Conservation (phyloP, 2,329 filamentous ascomycete species). For the Hypoxylon sp. region DNA sequence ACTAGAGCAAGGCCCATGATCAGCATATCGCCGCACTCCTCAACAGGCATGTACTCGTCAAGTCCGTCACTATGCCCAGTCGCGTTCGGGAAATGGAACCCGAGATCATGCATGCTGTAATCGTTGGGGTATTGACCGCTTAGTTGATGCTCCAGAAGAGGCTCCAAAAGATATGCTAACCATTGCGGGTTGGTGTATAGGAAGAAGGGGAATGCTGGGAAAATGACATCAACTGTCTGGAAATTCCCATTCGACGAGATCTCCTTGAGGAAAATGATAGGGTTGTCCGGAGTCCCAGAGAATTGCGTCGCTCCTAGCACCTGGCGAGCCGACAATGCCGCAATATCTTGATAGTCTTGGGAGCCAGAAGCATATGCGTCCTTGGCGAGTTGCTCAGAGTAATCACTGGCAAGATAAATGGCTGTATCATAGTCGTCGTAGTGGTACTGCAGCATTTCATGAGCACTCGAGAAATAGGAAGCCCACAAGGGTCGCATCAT, state of each 20-base stretch:
- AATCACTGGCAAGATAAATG: constrained; percentile 75
- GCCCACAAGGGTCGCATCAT: constrained; percentile 85
- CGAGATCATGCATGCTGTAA: constrained; percentile 84
- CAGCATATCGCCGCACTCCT: constrained; percentile 82
- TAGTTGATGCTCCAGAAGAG: constrained; percentile 84
- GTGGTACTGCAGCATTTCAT: constrained; percentile 80
- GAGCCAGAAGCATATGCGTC: constrained; percentile 83
- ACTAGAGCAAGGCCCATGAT: constrained; percentile 84
- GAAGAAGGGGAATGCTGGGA: constrained; percentile 89
- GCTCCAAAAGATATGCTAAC: constrained; percentile 84
- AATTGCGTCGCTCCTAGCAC: constrained; percentile 85
- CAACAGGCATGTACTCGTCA: constrained; percentile 82
- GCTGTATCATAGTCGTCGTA: constrained; percentile 80
- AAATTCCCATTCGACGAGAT: constrained; percentile 89
- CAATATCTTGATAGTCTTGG: constrained; percentile 82
- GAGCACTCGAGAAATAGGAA: constrained; percentile 76
- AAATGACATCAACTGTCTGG: constrained; percentile 90
- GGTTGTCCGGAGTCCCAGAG: constrained; percentile 78
- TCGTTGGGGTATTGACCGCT: constrained; percentile 88
- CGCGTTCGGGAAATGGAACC: constrained; percentile 80
- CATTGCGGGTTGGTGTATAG: constrained; percentile 86
- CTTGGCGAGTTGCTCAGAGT: constrained; percentile 77
- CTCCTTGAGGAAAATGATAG: constrained; percentile 86
- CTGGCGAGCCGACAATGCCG: constrained; percentile 83
- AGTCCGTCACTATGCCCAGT: constrained; percentile 78